phyloP scores from a whole-genome alignment of 768 basidiomycete species.

The Sporobolomyces roseus region DNA sequence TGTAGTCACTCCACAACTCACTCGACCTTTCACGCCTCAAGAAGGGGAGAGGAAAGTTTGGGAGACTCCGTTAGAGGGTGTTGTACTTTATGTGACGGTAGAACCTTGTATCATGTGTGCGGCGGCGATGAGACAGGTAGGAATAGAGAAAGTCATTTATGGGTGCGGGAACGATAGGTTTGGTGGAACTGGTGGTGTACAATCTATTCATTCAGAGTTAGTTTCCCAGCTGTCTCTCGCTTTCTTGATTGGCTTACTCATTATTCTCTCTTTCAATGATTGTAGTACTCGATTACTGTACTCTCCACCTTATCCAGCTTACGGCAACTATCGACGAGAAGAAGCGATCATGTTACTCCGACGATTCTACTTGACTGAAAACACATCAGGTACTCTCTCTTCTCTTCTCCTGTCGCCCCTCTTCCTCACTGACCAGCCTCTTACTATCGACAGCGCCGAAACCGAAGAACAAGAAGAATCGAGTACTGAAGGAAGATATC shows the following conservation, averaged over 20 bases:
- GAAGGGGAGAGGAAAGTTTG: slow-evolving; percentile 23
- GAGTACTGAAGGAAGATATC: slow-evolving; percentile 81
- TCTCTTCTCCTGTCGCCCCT: neutral
- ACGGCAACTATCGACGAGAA: slow-evolving; percentile 70
- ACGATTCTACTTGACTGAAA: slow-evolving; percentile 88
- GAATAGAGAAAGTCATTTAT: slow-evolving; percentile 82
- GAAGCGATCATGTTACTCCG: slow-evolving; percentile 82
- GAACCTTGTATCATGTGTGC: slow-evolving; percentile 99
- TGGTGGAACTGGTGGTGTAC: slow-evolving; percentile 91
- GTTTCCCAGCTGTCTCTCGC: slow-evolving; percentile 31
- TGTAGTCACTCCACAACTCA: slow-evolving; percentile 11
- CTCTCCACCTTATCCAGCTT: slow-evolving; percentile 70
- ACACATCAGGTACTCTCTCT: slow-evolving; percentile 69
- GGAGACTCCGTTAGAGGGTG: slow-evolving; percentile 65
- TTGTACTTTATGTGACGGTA: slow-evolving; percentile 92
- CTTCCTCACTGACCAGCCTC: neutral
- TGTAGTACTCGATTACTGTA: slow-evolving; percentile 65
- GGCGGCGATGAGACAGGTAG: slow-evolving; percentile 86
- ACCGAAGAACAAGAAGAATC: slow-evolving; percentile 79
- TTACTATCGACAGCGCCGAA: slow-evolving; percentile 62
- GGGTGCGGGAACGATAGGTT: slow-evolving; percentile 95
- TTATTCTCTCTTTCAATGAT: no score
- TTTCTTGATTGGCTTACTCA: no score
- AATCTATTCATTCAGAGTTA: slow-evolving; percentile 75
- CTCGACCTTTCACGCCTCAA: slow-evolving; percentile 23